Evolutionary conservation across 768 basidiomycete genomes (phyloP), one percentile per base, ranked within the genome.

Genomic region (Baorangia bicolor): DNA sequence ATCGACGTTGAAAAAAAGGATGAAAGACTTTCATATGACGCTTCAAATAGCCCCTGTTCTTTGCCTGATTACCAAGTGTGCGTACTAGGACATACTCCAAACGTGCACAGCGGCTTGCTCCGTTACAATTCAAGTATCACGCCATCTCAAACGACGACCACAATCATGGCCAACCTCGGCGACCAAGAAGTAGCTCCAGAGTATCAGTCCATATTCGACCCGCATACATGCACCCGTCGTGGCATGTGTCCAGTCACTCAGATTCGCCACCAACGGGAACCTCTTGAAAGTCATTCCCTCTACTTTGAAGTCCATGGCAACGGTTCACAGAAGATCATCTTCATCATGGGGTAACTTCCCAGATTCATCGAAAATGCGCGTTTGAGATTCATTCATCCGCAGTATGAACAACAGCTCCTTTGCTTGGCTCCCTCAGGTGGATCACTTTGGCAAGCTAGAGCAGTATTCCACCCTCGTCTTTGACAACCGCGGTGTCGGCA

Each of bases 401-500:
- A 86, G 85, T 4, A 61, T 92, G 57, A 89, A 87, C 67, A 76
- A 78, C 51, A 83, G 74, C 59, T 82, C 78, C 5, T 89, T 85
- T 63, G 77, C 77, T 2, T 91, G 88, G 90, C 64, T 68, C 0
- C 64, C 73, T 1, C 89, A 92, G 67, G 86, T 92, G 3, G 68
- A 78, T 5, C 75, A 87, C 64, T 91, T 93, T 60, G 76, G 78
- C 9, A 70, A 65, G n/a, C 68, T 78, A 16, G 71, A 75, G 13
- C 73, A 82, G 31, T 87, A 86, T 63, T 78, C 83, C 1, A 73
- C 82, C 13, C 75, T 93, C 2, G 88, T 90, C 5, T 92, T 93
- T 65, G 92, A 93, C 70, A 92, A 94, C 67, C 80, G 92, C 34
- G 92, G 92, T 2, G 89, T 89, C 7, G 92, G 92, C 8, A 81